These are phyloP conservation scores for Cerrena zonata DNA, from an alignment of 1,284 basidiomycete genomes.

Conservation along the genomic window DNA sequence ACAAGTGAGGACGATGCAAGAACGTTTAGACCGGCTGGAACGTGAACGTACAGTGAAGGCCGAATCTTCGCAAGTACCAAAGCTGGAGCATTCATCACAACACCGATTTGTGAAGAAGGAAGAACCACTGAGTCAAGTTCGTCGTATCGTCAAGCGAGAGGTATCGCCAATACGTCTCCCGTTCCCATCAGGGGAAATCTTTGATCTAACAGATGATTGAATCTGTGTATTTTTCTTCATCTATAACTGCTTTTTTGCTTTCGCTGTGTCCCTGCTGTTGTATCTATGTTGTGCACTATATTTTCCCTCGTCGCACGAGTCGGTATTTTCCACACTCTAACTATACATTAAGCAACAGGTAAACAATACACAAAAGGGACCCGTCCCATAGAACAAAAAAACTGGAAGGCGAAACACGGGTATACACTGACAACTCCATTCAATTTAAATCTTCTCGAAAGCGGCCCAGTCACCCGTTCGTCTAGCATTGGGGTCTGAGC, in stretches of 20 bases:
- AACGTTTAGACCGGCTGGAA: not conserved
- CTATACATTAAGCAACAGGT: too few relatives aligned
- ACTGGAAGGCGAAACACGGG: not conserved
- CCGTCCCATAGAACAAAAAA: not conserved
- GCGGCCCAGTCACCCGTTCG: not conserved
- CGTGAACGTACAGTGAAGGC: not conserved
- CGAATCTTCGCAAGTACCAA: too few relatives aligned
- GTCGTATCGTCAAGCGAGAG: not conserved
- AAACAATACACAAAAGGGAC: not conserved
- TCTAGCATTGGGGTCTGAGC: not conserved
- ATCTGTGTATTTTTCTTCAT: too few relatives aligned
- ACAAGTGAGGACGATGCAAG: not conserved
- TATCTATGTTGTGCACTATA: too few relatives aligned
- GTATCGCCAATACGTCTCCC: not conserved
- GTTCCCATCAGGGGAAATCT: not conserved
- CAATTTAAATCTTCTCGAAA: not conserved
- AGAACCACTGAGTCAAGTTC: not conserved
- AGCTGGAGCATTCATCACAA: not conserved
- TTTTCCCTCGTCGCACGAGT: too few relatives aligned
- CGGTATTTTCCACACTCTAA: too few relatives aligned
- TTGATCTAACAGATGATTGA: not conserved
- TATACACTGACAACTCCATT: not conserved
- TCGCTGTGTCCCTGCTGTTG: too few relatives aligned
- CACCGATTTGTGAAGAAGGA: not conserved
- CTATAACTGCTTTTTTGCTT: too few relatives aligned